Evolutionary conservation across 2,329 filamentous ascomycete genomes (phyloP), one percentile per base, ranked within the genome.

Genomic region (Fusarium camptoceras): DNA sequence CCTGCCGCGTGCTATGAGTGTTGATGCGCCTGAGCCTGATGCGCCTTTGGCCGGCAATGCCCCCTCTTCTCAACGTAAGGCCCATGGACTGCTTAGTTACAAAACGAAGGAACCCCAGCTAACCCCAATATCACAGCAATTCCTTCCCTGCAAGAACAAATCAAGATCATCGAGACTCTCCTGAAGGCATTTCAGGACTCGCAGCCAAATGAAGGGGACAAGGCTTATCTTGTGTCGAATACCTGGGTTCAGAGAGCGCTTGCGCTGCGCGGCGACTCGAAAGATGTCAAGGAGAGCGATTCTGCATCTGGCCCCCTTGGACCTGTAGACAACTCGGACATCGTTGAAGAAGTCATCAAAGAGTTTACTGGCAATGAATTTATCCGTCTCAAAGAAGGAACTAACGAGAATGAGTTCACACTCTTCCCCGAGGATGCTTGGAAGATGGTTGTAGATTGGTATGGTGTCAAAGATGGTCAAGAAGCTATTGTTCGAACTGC

Each of bases 241-340:
- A 85, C 85, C 63, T 98, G 96, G 96, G 85, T 98, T 34, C 85
- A 87, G 59, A 88, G 89, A 63, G 93, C 96, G 5, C 83, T 91
- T 63, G 87, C 91, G 25, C 85, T 92, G 58, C 88, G 87, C 50
- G 84, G 87, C 11, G 86, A 88, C n/a, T 79, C 83, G 18, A 85
- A 87, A 60, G 81, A 85, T 54, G 85, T 84, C 22, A 84, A 86
- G 66, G 86, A 86, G 65, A 85, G 87, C 64, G 92, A 92, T 67
- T 81, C 85, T n/a, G 77, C 84, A 14, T 86, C 90, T 61, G 86
- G 88, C 7, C 73, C 82, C 10, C 86, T 96, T 59, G 94, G 94
- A 2, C 92, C 93, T 0, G 87, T 98, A 31, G 94, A 98, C 83
- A 98, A 98, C 77, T 89, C 92, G 1, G 92, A 94, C 76, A 90